These are phyloP conservation scores for Entonaema liquescens DNA, from an alignment of 495 filamentous ascomycete species.

Conservation along the genomic window DNA sequence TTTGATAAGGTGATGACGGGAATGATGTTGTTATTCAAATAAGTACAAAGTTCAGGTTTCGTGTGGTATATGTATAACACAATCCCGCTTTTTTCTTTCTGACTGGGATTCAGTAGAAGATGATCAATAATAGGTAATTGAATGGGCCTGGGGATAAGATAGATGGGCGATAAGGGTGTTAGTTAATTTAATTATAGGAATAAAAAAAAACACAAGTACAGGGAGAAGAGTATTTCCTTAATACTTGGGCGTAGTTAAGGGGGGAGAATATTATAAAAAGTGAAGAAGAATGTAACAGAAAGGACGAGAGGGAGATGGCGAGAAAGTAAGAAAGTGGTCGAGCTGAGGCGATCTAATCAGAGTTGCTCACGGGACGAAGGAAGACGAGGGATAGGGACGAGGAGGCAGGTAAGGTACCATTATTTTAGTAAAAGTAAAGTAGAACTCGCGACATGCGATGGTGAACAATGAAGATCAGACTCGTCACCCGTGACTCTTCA, in stretches of 20 bases:
- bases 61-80: conserved; percentile 1
- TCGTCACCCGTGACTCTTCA: conserved; percentile 45
- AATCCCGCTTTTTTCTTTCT: background rate
- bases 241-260: background rate
- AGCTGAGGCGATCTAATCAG: conserved; percentile 26
- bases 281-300: conserved; percentile 29
- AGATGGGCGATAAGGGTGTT: background rate
- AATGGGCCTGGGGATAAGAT: background rate
- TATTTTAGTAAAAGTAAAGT: conserved; percentile 9
- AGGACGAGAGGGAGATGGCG: conserved; percentile 23
- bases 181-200: background rate
- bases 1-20: conserved; percentile 1
- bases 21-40: conserved; percentile 3
- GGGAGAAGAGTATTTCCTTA: conserved; percentile 35
- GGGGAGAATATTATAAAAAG: conserved; percentile 10
- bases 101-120: background rate
- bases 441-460: conserved; percentile 27
- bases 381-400: background rate
- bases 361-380: conserved; percentile 36
- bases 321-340: conserved; percentile 19
- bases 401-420: conserved; percentile 23
- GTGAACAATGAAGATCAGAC: conserved; percentile 44
- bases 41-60: background rate
- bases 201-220: background rate
- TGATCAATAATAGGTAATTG: conserved; percentile 1